A percentile compares a stretch with the other conserved stretches of the same genome.
These are phyloP conservation scores for Fagus sylvatica DNA, from an alignment of 306 rosid species.

Conservation along the genomic window DNA sequence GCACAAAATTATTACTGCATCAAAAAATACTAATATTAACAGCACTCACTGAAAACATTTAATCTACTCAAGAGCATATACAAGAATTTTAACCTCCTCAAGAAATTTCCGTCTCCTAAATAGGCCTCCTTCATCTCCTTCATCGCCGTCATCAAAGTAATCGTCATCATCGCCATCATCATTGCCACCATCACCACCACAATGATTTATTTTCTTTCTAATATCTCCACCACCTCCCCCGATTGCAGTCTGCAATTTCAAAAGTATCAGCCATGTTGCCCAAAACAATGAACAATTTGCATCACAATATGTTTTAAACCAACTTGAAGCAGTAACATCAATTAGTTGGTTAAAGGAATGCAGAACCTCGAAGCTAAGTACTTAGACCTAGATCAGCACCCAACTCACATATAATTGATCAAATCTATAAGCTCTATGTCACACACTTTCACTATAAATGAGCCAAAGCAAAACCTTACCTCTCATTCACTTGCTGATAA, in stretches of 20 bases:
- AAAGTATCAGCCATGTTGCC: constrained; percentile 7
- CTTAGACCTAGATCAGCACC: neutral
- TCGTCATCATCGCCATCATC: constrained; percentile 94
- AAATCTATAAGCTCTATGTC: neutral
- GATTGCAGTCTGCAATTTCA: constrained; percentile 57
- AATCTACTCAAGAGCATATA: constrained; percentile 1
- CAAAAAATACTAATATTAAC: constrained; percentile 17
- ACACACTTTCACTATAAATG: neutral
- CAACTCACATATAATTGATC: neutral
- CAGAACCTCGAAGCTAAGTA: neutral
- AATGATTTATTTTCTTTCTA: constrained; percentile 79
- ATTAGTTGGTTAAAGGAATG: constrained; percentile 3
- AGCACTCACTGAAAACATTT: constrained; percentile 14
- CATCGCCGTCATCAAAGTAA: constrained; percentile 95
- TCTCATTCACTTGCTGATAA: neutral
- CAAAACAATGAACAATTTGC: neutral
- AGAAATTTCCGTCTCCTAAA: constrained; percentile 79
- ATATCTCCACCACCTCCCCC: constrained; percentile 97
- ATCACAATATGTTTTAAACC: neutral
- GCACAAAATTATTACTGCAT: constrained; percentile 29
- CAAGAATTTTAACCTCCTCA: constrained; percentile 72
- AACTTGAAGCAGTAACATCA: neutral
- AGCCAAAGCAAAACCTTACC: neutral
- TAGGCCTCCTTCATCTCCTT: constrained; percentile 95
- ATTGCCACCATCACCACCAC: constrained; percentile 98